phyloP scores from a whole-genome alignment of 1,139 yeast species.

The Wickerhamomyces sp. region DNA sequence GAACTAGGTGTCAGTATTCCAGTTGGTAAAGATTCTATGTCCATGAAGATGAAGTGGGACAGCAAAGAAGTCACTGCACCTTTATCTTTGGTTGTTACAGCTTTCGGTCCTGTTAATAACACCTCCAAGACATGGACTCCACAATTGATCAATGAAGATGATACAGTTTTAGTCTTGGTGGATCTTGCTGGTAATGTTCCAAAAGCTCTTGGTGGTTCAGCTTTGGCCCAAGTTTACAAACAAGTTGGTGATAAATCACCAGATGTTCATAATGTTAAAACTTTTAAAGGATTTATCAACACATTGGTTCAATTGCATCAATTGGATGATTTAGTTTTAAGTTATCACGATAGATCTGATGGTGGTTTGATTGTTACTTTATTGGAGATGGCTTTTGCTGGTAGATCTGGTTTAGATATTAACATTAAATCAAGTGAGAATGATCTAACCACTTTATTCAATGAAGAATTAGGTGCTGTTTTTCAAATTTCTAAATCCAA shows the following conservation, averaged over 20 bases:
- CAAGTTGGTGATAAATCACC: slow-evolving; percentile 85
- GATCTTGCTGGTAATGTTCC: slow-evolving; percentile 62
- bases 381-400: slow-evolving; percentile 96
- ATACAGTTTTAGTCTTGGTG: slow-evolving; percentile 68
- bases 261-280: slow-evolving; percentile 63
- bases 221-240: slow-evolving; percentile 88
- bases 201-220: slow-evolving; percentile 84
- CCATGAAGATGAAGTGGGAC: slow-evolving; percentile 99
- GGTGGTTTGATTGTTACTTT: slow-evolving; percentile 90
- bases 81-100: slow-evolving; percentile 84
- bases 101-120: slow-evolving; percentile 82
- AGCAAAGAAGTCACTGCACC: slow-evolving; percentile 93
- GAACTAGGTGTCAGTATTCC: slow-evolving; percentile 89
- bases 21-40: slow-evolving; percentile 98
- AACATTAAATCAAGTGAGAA: slow-evolving; percentile 31
- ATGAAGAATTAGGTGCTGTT: slow-evolving; percentile 94
- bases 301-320: slow-evolving; percentile 70
- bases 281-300: slow-evolving; percentile 66
- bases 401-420: slow-evolving; percentile 74
- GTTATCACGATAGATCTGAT: slow-evolving; percentile 96
- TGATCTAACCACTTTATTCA: slow-evolving; percentile 59
- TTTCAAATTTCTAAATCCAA: slow-evolving; percentile 72
- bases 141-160: slow-evolving; percentile 50
- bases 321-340: slow-evolving; percentile 57
- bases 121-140: slow-evolving; percentile 97